Evolutionary conservation across 23 red algal species (phyloP).

Genomic region (Chondrus crispus): DNA sequence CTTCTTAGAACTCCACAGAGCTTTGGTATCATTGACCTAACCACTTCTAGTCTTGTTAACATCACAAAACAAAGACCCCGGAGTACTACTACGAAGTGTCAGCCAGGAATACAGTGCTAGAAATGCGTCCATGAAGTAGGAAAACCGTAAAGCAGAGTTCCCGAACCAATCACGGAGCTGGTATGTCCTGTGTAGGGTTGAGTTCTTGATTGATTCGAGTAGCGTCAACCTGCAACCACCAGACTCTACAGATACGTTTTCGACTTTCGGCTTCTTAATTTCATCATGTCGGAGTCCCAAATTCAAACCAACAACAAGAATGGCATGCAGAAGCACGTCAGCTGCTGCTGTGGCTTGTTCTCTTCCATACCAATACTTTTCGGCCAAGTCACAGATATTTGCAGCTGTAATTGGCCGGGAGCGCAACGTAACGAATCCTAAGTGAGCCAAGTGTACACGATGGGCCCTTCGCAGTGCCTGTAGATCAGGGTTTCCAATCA

Average conservation of each 20-base stretch:
- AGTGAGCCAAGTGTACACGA: background rate
- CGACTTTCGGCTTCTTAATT: background rate
- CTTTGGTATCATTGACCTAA: background rate
- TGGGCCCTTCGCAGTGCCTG: background rate
- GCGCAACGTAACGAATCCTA: background rate
- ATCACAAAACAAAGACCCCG: background rate
- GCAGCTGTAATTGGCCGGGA: background rate
- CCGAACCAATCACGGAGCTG: background rate
- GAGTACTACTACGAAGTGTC: background rate
- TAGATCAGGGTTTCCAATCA: background rate
- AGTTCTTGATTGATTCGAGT: background rate
- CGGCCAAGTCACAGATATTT: background rate
- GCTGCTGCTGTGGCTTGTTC: background rate
- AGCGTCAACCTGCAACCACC: background rate
- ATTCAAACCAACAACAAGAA: background rate
- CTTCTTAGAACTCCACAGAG: background rate
- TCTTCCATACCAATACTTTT: background rate
- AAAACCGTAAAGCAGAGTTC: background rate
- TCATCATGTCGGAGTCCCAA: background rate
- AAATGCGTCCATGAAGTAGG: background rate
- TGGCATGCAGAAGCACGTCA: slow-evolving; percentile 7
- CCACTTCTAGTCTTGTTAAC: background rate
- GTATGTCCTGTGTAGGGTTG: background rate
- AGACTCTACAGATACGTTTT: background rate
- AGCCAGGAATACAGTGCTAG: background rate